Evolutionary conservation across 176 grass and related monocot species (phyloP).

Genomic region (Triticum monococcum): DNA sequence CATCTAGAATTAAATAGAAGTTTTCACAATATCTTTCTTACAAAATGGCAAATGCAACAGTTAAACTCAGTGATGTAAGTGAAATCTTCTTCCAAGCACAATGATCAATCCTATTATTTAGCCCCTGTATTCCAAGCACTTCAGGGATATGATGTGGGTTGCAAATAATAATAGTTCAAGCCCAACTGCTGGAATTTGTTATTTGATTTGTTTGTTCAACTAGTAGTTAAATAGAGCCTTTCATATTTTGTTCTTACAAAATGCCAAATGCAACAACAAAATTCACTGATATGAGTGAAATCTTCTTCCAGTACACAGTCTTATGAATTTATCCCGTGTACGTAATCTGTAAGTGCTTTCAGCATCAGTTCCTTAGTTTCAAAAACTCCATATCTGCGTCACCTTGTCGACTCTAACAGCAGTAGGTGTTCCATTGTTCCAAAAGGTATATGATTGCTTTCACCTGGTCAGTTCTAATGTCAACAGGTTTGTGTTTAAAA

Average conservation of each 20-base stretch:
- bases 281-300: background rate
- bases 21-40: background rate
- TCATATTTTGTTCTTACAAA: background rate
- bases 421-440: background rate
- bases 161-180: constrained; percentile 1
- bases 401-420: background rate
- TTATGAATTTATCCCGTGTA: background rate
- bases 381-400: background rate
- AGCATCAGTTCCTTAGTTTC: constrained; percentile 17
- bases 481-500: background rate
- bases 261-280: background rate
- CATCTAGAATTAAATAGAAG: background rate
- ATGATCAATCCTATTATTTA: background rate
- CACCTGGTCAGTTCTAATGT: background rate
- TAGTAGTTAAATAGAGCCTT: background rate
- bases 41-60: background rate
- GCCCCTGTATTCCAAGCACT: background rate
- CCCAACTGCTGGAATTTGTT: background rate
- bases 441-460: background rate
- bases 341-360: background rate
- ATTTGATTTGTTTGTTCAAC: background rate
- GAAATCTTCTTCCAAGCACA: background rate
- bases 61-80: background rate
- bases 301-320: background rate
- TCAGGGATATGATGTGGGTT: background rate